phyloP scores from a whole-genome alignment of 1,284 basidiomycete genomes.

The Ceratobasidium theobromae region DNA sequence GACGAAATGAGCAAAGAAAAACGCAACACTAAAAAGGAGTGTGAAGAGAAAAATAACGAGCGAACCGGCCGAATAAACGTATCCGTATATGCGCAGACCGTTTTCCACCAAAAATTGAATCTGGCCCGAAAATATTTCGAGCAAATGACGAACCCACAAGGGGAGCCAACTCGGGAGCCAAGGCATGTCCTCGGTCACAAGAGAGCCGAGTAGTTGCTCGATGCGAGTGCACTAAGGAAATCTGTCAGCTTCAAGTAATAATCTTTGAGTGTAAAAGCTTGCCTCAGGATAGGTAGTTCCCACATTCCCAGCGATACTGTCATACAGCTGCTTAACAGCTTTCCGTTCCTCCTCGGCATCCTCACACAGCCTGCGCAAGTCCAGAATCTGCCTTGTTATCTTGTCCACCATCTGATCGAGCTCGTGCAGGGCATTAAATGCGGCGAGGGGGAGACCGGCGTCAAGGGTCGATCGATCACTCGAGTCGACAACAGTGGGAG shows the following conservation, averaged over 20 bases:
- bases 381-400: not conserved
- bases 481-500: not conserved
- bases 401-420: conserved; percentile 3
- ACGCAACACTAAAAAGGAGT: not conserved
- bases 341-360: not conserved
- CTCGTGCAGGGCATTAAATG: conserved; percentile 9
- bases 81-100: conserved; percentile 22
- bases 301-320: conserved; percentile 5
- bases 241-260: not conserved
- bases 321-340: conserved; percentile 12
- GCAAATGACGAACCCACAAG: conserved; percentile 25
- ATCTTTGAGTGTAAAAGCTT: not conserved
- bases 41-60: conserved; percentile 3
- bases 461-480: conserved; percentile 19
- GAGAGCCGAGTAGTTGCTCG: conserved; percentile 17
- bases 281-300: conserved; percentile 20
- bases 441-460: conserved; percentile 11
- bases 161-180: conserved; percentile 32
- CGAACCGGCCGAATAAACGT: not conserved
- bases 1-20: conserved; percentile 6
- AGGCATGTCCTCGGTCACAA: conserved; percentile 30
- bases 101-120: conserved; percentile 29
- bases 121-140: conserved; percentile 27
- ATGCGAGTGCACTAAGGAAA: conserved; percentile 18
- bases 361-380: conserved; percentile 2